These are phyloP conservation scores for Venturia aucupariae DNA, from an alignment of 2,329 filamentous ascomycete genomes.

Conservation along the genomic window DNA sequence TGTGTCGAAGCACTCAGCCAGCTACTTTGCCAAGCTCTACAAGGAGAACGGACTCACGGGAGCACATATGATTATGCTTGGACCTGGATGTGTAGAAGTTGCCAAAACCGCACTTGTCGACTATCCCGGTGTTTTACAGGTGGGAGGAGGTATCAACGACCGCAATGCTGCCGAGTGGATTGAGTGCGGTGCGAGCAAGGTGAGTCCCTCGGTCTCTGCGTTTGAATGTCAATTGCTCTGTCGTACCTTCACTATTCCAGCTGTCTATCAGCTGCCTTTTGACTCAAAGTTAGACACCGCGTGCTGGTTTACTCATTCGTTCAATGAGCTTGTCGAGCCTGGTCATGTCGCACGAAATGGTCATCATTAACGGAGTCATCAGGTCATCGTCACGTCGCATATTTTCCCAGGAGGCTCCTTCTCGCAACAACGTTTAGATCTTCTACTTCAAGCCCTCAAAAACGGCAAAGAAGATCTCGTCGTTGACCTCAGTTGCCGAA, in stretches of 20 bases:
- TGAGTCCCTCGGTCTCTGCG: conserved; percentile 34
- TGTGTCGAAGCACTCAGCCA: conserved; percentile 73
- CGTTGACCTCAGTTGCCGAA: conserved; percentile 87
- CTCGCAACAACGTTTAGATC: conserved; percentile 64
- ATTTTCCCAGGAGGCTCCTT: conserved; percentile 82
- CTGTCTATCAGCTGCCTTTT: neutral
- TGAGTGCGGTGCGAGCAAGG: conserved; percentile 79
- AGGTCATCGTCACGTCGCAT: conserved; percentile 96
- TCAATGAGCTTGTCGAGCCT: neutral
- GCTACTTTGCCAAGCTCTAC: conserved; percentile 77
- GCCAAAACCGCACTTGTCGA: conserved; percentile 65
- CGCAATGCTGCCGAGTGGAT: conserved; percentile 81
- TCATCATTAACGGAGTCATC: conserved; percentile 22
- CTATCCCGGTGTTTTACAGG: conserved; percentile 75
- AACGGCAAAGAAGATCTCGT: conserved; percentile 75
- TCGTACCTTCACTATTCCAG: too few relatives aligned
- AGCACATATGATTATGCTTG: conserved; percentile 94
- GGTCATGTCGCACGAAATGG: neutral
- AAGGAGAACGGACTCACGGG: conserved; percentile 62
- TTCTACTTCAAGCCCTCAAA: conserved; percentile 62
- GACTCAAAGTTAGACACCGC: too few relatives aligned
- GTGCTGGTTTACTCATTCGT: too few relatives aligned
- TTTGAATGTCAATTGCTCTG: too few relatives aligned
- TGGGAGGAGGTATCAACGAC: conserved; percentile 89
- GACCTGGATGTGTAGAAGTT: conserved; percentile 73